Evolutionary conservation across 2,329 filamentous ascomycete genomes (phyloP).

Genomic region (Penicillium vulpinum): DNA sequence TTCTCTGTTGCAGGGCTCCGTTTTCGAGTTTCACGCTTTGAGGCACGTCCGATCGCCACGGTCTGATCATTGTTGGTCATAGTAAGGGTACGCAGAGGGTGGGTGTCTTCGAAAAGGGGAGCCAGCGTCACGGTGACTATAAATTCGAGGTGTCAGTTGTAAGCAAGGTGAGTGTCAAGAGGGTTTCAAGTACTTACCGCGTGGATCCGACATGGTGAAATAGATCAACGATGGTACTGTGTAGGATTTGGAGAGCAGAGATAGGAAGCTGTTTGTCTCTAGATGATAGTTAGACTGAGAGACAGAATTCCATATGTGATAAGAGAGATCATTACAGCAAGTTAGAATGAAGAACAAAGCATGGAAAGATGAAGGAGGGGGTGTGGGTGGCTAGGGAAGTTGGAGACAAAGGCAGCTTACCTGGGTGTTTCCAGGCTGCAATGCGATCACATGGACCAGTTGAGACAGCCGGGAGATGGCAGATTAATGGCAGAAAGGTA

Average conservation of each 20-base stretch:
- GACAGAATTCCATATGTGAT: neutral
- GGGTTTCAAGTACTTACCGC: slow-evolving; percentile 23
- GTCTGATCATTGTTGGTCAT: slow-evolving; percentile 30
- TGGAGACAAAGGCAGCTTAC: slow-evolving; percentile 6
- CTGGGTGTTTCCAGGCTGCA: slow-evolving; percentile 11
- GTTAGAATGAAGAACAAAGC: neutral
- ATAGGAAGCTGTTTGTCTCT: neutral
- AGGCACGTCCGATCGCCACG: slow-evolving; percentile 44
- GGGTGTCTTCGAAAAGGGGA: slow-evolving; percentile 23
- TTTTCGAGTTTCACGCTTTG: slow-evolving; percentile 40
- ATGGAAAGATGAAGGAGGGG: neutral
- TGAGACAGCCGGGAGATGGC: neutral
- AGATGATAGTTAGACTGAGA: neutral
- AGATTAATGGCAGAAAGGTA: neutral
- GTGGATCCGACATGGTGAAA: slow-evolving; percentile 24
- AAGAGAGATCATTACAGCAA: neutral
- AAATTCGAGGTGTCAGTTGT: slow-evolving; percentile 7
- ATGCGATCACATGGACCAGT: slow-evolving; percentile 5
- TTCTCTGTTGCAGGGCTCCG: slow-evolving; percentile 41
- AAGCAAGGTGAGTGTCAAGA: neutral
- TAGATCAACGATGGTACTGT: neutral
- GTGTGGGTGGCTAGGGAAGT: neutral
- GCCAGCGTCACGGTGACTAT: slow-evolving; percentile 38
- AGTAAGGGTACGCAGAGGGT: slow-evolving; percentile 32
- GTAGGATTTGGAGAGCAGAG: neutral